Evolutionary conservation across 805 yeast species (phyloP).

Genomic region (Wickerhamomyces subpelliculosus): DNA sequence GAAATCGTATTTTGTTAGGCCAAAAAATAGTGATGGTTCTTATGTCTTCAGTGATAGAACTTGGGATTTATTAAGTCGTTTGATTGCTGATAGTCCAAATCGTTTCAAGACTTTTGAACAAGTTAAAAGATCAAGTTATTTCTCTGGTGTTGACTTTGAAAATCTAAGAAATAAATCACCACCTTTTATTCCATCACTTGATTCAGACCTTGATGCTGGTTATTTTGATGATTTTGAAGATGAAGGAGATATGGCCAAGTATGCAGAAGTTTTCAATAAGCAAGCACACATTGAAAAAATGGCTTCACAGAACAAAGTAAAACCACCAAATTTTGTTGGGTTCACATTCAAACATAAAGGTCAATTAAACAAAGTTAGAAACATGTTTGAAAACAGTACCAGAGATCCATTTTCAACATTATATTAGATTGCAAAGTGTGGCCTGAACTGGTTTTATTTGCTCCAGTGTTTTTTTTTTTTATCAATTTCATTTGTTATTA

Average conservation of each 20-base stretch:
- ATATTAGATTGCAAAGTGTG: slow-evolving; percentile 7
- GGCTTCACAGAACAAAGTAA: slow-evolving; percentile 56
- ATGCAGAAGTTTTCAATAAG: slow-evolving; percentile 93
- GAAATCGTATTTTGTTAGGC: slow-evolving; percentile 83
- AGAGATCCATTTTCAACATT: slow-evolving; percentile 23
- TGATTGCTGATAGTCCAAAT: slow-evolving; percentile 72
- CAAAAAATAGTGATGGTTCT: slow-evolving; percentile 85
- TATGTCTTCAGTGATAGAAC: slow-evolving; percentile 94
- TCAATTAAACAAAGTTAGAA: slow-evolving; percentile 18
- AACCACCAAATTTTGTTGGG: slow-evolving; percentile 77
- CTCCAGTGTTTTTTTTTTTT: too few relatives aligned
- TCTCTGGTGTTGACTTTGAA: slow-evolving; percentile 77
- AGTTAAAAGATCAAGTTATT: slow-evolving; percentile 72
- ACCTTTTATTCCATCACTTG: slow-evolving; percentile 95
- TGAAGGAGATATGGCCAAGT: slow-evolving; percentile 95
- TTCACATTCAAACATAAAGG: slow-evolving; percentile 87
- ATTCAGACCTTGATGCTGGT: slow-evolving; percentile 97
- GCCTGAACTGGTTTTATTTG: too few relatives aligned
- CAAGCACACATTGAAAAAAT: slow-evolving; percentile 77
- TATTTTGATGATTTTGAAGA: slow-evolving; percentile 96
- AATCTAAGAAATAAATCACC: slow-evolving; percentile 65
- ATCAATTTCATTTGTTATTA: too few relatives aligned
- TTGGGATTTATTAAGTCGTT: slow-evolving; percentile 77
- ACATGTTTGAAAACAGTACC: slow-evolving; percentile 16
- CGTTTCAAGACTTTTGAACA: slow-evolving; percentile 78